A percentile compares a stretch with the other conserved stretches of the same genome.
These are phyloP conservation scores for Nothophaeocryptopus gaeumannii DNA, from an alignment of 2,329 filamentous ascomycete genomes.

Conservation along the genomic window DNA sequence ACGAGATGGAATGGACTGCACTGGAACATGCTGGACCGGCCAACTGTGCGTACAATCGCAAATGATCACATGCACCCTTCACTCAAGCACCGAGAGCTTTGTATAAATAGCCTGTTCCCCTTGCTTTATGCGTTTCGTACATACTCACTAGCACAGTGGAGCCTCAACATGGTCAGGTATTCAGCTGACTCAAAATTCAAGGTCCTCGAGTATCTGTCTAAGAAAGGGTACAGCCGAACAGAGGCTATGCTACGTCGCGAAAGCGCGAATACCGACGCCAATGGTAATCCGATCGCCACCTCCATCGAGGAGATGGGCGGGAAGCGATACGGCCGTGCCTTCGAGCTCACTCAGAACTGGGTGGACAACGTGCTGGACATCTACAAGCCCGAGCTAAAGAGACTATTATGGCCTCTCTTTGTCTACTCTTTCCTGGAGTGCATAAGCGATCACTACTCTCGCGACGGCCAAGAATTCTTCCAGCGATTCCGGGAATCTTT, in stretches of 20 bases:
- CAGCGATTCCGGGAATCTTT: slow-evolving; percentile 67
- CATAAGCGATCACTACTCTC: slow-evolving; percentile 66
- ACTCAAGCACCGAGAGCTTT: too few species aligned
- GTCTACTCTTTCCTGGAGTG: slow-evolving; percentile 89
- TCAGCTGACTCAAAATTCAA: slow-evolving; percentile 36
- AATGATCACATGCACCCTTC: too few species aligned
- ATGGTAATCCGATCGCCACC: slow-evolving; percentile 70
- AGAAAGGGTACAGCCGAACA: slow-evolving; percentile 89
- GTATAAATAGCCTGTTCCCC: too few species aligned
- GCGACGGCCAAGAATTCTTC: slow-evolving; percentile 73
- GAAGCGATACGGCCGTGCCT: slow-evolving; percentile 74
- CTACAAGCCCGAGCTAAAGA: slow-evolving; percentile 89
- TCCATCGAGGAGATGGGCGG: slow-evolving; percentile 66
- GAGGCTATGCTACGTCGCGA: slow-evolving; percentile 91
- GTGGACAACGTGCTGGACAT: slow-evolving; percentile 89
- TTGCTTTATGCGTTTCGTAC: too few species aligned
- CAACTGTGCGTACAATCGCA: too few species aligned
- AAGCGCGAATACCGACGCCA: slow-evolving; percentile 76
- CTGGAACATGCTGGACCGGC: too few species aligned
- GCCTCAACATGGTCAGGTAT: slow-evolving; percentile 2
- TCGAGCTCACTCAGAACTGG: slow-evolving; percentile 56
- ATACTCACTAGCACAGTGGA: too few species aligned
- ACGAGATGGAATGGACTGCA: too few species aligned
- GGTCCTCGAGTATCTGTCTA: slow-evolving; percentile 92
- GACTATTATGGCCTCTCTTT: slow-evolving; percentile 88